Conservation (phyloP, 1,284 basidiomycete species). For the Leccinum colubrinum region DNA sequence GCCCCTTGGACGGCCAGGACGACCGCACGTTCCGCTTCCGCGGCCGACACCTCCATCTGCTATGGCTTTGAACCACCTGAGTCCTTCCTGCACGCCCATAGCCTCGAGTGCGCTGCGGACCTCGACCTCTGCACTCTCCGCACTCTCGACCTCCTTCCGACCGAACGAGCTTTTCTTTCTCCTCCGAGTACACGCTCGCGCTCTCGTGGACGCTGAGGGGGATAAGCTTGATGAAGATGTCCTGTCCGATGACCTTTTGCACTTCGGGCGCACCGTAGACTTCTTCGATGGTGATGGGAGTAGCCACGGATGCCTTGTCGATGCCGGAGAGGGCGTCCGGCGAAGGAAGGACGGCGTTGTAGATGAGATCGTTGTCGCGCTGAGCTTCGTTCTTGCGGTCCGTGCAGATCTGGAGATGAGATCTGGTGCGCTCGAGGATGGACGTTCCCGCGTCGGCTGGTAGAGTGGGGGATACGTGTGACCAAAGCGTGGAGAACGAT, state of each 20-base stretch:
- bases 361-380: conserved; percentile 96
- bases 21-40: no score
- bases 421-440: conserved; percentile 81
- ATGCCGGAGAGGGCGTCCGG: conserved; percentile 78
- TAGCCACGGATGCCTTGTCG: conserved; percentile 79
- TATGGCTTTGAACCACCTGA: conserved; percentile 78
- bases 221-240: conserved; percentile 87
- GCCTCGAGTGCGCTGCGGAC: conserved; percentile 81
- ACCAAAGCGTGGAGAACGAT: conserved; percentile 74
- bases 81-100: conserved; percentile 75
- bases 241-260: conserved; percentile 89
- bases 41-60: conserved; percentile 42
- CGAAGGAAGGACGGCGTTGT: conserved; percentile 90
- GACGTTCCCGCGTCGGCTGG: conserved; percentile 83
- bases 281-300: conserved; percentile 89
- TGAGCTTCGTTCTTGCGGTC: conserved; percentile 78
- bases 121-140: conserved; percentile 83
- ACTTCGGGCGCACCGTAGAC: conserved; percentile 91
- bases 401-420: conserved; percentile 74
- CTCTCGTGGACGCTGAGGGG: conserved; percentile 96
- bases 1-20: no score
- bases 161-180: conserved; percentile 88
- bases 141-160: conserved; percentile 84
- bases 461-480: conserved; percentile 78
- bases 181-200: conserved; percentile 95